Evolutionary conservation across 345 rosid species (phyloP), one percentile per base, ranked within the genome.

Genomic region (Cardamine resedifolia): DNA sequence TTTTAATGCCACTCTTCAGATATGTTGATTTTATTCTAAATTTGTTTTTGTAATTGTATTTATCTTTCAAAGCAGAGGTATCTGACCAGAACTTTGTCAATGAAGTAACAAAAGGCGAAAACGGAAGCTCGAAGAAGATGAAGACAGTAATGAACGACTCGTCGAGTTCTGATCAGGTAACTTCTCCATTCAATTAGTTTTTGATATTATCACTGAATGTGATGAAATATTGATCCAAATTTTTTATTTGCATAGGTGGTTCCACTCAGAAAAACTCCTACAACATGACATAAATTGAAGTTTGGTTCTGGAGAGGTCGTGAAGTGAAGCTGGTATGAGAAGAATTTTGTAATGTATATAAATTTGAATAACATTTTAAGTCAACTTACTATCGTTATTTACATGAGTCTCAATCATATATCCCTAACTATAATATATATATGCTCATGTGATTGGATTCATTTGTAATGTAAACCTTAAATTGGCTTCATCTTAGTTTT

Each of bases 81-180:
- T 85, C 96, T 0, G 97, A 85, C 76, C 98, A 94, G 83, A 94
- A 94, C 81, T 94, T 94, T 70, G 83, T 75, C 6, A 88, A 88
- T 33, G 91, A 87, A 72, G 87, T 76, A 50, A 57, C 69, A 10
- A 61, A 80, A 79, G 76, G 57, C 11, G 81, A 68, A 74, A 79
- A 74, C 36, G 73, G 62, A 44, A 65, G 73, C 64, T 77, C 73
- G 4, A 71, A 77, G 73, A 77, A 77, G 73, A 72, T 66, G 73
- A 77, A 77, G 77, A 71, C 49, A 8, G 50, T 44, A 63, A 31
- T 24, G 57, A 65, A 12, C n/a, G 60, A 10, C 27, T 76, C 79
- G 4, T 48, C 66, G 8, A 63, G 71, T 70, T 47, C 44, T 3
- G 75, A 76, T 63, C 79, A 76, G 64, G 79, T 75, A 48, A 33